These are phyloP conservation scores for Raphidocelis subcapitata DNA, from an alignment of 139 green algal genomes.

Conservation along the genomic window DNA sequence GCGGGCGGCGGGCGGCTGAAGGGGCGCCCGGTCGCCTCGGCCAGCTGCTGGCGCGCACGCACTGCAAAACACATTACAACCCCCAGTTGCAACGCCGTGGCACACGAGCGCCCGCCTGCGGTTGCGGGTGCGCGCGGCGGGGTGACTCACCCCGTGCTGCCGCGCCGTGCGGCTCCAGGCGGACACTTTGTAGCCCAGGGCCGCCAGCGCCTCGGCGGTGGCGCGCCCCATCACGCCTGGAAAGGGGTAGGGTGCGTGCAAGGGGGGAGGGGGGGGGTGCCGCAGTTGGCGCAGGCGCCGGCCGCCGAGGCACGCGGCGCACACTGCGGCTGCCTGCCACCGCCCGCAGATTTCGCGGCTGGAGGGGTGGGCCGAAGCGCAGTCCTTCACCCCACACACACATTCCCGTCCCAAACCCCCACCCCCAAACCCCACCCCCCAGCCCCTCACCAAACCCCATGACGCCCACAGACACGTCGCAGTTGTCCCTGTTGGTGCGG, in stretches of 20 bases:
- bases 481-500: slow-evolving; percentile 28
- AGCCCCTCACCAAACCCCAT: slow-evolving; percentile 24
- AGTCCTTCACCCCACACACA: background rate
- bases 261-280: too few relatives aligned
- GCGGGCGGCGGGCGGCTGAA: too few relatives aligned
- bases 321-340: too few relatives aligned
- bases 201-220: slow-evolving; percentile 12
- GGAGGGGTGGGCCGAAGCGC: background rate
- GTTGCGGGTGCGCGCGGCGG: background rate
- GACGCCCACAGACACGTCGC: slow-evolving; percentile 28
- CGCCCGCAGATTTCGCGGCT: background rate
- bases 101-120: background rate
- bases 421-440: background rate
- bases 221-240: slow-evolving; percentile 52
- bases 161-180: slow-evolving; percentile 34
- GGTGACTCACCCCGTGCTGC: background rate
- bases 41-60: background rate
- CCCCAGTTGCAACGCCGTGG: background rate
- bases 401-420: background rate
- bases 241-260: background rate
- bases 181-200: slow-evolving; percentile 50
- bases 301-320: background rate
- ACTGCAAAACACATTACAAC: background rate
- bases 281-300: background rate
- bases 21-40: background rate